These are phyloP conservation scores for Penicillium sumatraense DNA, from an alignment of 2,329 filamentous ascomycete genomes.

Conservation along the genomic window DNA sequence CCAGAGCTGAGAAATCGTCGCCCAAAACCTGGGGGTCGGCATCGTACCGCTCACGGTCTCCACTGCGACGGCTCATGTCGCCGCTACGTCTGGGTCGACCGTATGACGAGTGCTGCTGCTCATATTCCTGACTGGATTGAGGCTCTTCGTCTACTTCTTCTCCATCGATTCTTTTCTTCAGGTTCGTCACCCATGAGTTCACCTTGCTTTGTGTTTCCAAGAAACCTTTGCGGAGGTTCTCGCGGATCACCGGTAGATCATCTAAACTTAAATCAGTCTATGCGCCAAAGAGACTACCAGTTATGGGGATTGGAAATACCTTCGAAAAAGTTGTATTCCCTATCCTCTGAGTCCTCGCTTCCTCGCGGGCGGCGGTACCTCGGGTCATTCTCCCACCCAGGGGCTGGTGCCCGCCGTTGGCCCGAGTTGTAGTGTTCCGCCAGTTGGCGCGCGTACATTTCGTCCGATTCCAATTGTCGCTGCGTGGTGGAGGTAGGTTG, in stretches of 20 bases:
- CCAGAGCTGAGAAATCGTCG: slow-evolving; percentile 79
- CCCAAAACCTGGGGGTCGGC: slow-evolving; percentile 88
- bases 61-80: slow-evolving; percentile 71
- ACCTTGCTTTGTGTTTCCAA: slow-evolving; percentile 90
- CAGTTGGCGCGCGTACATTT: slow-evolving; percentile 87
- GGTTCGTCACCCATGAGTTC: slow-evolving; percentile 86
- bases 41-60: slow-evolving; percentile 90
- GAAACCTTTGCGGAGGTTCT: slow-evolving; percentile 94
- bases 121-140: slow-evolving; percentile 34
- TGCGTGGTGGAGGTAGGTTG: slow-evolving; percentile 61
- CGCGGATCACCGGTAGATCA: slow-evolving; percentile 88
- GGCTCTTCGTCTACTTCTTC: slow-evolving; percentile 63
- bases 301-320: too few species aligned
- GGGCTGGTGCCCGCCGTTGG: slow-evolving; percentile 37
- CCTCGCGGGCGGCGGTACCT: slow-evolving; percentile 52
- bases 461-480: slow-evolving; percentile 86
- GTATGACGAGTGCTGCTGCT: slow-evolving; percentile 40
- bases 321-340: slow-evolving; percentile 89
- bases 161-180: slow-evolving; percentile 93
- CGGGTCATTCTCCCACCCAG: slow-evolving; percentile 36
- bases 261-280: slow-evolving; percentile 56
- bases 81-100: slow-evolving; percentile 62
- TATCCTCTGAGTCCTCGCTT: slow-evolving; percentile 67
- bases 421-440: slow-evolving; percentile 79
- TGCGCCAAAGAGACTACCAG: too few species aligned